Evolutionary conservation across 306 rosid genomes (phyloP).

Genomic region (Acacia acuminata): DNA sequence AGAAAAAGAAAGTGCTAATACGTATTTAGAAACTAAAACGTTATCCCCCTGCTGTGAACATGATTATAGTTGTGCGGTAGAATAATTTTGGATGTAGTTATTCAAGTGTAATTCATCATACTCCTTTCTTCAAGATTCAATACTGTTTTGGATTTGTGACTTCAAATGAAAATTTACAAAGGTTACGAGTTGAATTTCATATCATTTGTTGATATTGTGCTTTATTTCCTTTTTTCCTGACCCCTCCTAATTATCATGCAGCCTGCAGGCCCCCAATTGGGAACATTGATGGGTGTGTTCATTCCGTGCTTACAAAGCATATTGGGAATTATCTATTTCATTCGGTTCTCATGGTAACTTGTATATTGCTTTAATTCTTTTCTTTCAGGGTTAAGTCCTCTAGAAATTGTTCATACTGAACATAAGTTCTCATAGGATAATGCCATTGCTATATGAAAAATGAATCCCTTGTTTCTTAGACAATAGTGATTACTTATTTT

Average conservation of each 20-base stretch:
- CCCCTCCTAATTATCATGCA: conserved; percentile 47
- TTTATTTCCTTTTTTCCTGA: conserved; percentile 26
- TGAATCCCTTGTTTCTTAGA: neutral
- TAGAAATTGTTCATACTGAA: neutral
- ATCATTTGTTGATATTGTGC: conserved; percentile 21
- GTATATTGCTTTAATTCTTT: conserved; percentile 31
- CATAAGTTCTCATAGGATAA: neutral
- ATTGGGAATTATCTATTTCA: conserved; percentile 97
- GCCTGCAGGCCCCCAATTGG: conserved; percentile 65
- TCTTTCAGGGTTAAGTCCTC: neutral
- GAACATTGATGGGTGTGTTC: conserved; percentile 99
- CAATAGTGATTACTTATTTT: neutral
- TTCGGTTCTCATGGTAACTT: conserved; percentile 95
- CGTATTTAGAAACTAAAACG: neutral
- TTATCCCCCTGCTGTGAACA: neutral
- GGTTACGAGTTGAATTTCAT: neutral
- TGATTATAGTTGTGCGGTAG: neutral
- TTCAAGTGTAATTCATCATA: conserved; percentile 7
- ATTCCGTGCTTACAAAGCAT: conserved; percentile 94
- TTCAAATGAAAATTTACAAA: conserved; percentile 5
- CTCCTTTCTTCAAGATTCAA: conserved; percentile 10
- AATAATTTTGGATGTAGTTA: neutral
- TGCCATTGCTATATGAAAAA: neutral
- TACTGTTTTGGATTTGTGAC: conserved; percentile 11
- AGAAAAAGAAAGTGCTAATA: neutral